Evolutionary conservation across 164 flowering plant species (phyloP).

Genomic region (Dillenia suffruticosa): DNA sequence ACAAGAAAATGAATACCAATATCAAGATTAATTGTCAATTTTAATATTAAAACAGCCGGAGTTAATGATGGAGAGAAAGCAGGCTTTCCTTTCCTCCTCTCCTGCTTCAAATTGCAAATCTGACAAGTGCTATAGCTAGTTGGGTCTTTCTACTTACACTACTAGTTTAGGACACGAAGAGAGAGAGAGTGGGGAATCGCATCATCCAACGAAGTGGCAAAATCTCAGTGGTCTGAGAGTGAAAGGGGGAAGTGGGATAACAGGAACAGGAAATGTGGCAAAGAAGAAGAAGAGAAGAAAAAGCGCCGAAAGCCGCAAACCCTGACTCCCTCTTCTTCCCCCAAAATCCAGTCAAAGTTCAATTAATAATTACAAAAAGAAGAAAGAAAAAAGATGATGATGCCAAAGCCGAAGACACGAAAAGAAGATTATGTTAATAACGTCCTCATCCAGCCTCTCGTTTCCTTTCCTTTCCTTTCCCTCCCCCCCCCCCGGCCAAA

Average conservation of each 20-base stretch:
- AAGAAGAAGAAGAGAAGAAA: conserved; percentile 5
- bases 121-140: no score
- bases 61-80: no score
- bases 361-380: conserved; percentile 12
- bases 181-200: conserved; percentile 6
- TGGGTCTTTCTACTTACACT: no score
- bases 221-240: not conserved
- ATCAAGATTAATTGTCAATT: no score
- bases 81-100: no score
- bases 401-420: not conserved
- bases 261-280: not conserved
- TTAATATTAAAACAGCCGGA: no score
- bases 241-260: not conserved
- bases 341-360: no score
- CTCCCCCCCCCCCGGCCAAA: no score
- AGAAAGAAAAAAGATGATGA: not conserved
- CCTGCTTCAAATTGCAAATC: no score
- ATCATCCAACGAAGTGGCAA: not conserved
- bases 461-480: no score
- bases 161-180: not conserved
- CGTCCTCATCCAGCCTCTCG: not conserved
- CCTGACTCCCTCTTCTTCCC: not conserved
- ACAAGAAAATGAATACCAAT: no score
- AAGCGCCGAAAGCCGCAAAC: conserved; percentile 45
- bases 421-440: not conserved